Conservation (phyloP, 139 green algal species). For the Ostreobium quekettii region DNA sequence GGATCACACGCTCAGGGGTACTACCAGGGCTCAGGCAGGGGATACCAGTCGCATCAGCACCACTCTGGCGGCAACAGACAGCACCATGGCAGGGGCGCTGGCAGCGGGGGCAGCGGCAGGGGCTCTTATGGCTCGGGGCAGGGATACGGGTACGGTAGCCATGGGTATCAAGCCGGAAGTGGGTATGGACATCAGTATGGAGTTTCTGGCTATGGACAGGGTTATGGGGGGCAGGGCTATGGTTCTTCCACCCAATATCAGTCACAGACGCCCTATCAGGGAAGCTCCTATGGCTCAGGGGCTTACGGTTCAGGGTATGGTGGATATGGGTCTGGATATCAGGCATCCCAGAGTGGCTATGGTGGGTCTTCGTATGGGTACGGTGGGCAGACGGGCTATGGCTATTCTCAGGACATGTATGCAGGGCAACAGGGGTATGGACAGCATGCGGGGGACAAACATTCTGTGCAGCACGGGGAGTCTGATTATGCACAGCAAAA, state of each 20-base stretch:
- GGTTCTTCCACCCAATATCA: too few relatives aligned
- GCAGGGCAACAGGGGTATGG: background rate
- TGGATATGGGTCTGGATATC: background rate
- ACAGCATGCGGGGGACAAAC: too few relatives aligned
- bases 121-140: background rate
- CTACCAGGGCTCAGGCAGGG: background rate
- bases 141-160: background rate
- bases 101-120: background rate
- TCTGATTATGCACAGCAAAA: too few relatives aligned
- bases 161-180: background rate
- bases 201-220: background rate
- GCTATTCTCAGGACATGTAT: background rate
- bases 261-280: too few relatives aligned
- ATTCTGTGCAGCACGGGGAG: too few relatives aligned
- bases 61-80: background rate
- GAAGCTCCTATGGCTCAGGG: background rate
- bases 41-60: background rate
- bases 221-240: background rate
- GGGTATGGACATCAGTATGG: background rate
- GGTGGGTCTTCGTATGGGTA: background rate
- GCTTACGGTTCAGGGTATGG: background rate
- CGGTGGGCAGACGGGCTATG: background rate
- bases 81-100: background rate
- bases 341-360: background rate
- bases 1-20: background rate